Base-by-base conservation (phyloP, 805 yeast species). In the Candida argentea region DNA sequence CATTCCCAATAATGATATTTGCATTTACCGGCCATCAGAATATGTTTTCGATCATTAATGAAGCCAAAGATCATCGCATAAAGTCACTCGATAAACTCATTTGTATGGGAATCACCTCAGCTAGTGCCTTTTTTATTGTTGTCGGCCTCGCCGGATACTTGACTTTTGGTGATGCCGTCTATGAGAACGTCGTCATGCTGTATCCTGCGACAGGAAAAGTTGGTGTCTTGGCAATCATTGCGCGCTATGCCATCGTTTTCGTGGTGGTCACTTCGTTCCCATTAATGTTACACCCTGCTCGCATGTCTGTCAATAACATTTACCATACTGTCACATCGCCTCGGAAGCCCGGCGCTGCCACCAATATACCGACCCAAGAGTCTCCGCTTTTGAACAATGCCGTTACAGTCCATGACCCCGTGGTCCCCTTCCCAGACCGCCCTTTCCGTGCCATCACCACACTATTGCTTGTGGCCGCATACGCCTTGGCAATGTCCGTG, bases 21-120 rank as follows among this genome's bases (percentile, higher is more conserved):
- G 95, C 95, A 0, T 89, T 76, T 54, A 89, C 97, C 1, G 91
- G 96, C 44, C 96, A 89, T 47, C 96, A 89, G 52, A 89, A 89
- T 55, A 84, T 84, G 85, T 85, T 84, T 44, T 74, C 94, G 1
- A 71, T 87, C 31, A 70, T 86, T 30, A 89, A 87, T 44, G 97
- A 89, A 55, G 67, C 87, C 16, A 54, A 51, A 17, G 73, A 73
- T 39, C 67, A 66, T 35, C 57, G 79, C 0, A 55, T 69, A n/a
- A 34, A 46, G 5, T 59, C 56, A 19, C 58, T 75, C 35, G 55
- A 61, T 32, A 52, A 43, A 12, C 63, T 83, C 21, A 68, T 77
- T 14, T 34, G 51, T 12, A 37, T 55, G 6, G 74, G 87, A 1
- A 70, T 85, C 35, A 60, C 67, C 1, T 49, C 70, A 4, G 82